Evolutionary conservation across 192 early-diverging fungal species (phyloP), one percentile per base, ranked within the genome.

Genomic region (Coemansia guatemalensis): DNA sequence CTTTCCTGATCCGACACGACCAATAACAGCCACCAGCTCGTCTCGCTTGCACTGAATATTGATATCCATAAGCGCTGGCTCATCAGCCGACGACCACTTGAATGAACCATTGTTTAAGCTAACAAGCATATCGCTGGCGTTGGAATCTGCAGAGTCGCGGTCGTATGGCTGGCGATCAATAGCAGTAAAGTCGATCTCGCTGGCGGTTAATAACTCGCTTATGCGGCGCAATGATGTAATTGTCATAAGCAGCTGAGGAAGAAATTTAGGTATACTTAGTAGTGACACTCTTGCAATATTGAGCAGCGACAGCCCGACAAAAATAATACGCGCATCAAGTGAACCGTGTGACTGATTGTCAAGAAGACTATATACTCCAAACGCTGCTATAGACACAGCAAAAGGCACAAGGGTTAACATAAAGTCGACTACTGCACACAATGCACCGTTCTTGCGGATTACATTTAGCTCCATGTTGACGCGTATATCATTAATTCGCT

Each of bases 1-100:
- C 69, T 89, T 89, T 62, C 88, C 88, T 3, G 69, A 69, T 2
- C 88, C 88, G 11, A 88, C 86, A 12, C 72, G 64, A 24, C 88
- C 87, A 53, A 86, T 68, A 30, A 90, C 71, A 9, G 83, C 83
- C 0, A 85, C 77, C 14, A 89, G 73, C 53, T 67, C 56, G 22
- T 82, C 83, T 23, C 77, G 57, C 8, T 52, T 61, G 56, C 73
- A 75, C 24, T 66, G 49, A 5, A 75, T 48, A 12, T 62, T 69
- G 54, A 87, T 73, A 53, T 79, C 49, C 4, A 41, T 30, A 24
- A 85, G 59, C 0, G 77, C 72, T 2, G 52, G 57, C 22, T 55
- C 62, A 2, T 74, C 72, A 9, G 76, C 30, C 1, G 68, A 60
- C 8, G 68, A 56, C 81, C 90, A 89, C 25, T 74, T 78, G 61